Base-by-base conservation (phyloP, 306 rosid species). In the Cotoneaster glaucophyllus region DNA sequence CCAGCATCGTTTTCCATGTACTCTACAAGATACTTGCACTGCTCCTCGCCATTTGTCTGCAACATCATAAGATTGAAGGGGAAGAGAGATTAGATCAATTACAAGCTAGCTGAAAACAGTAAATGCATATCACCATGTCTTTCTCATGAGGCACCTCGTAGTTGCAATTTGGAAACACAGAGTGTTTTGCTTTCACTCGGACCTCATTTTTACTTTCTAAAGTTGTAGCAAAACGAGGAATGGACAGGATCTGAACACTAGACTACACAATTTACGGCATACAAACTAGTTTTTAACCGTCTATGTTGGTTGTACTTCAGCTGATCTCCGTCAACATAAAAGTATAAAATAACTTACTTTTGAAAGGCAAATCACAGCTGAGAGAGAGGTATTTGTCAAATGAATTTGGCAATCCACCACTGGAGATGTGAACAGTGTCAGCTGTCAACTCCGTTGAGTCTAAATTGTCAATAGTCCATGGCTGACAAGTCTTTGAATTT, bases 1-100 rank as follows among this genome's bases (percentile, higher is more conserved):
- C 81, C 80, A 62, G 53, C 82, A 50, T 77, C 57, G 37, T 79
- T 86, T 89, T 81, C 85, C 88, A 95, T 78, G 85, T 87, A 86
- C 67, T 89, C 83, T 25, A 83, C 87, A 28, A 92, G 93, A 79
- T 74, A 75, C 78, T 77, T 83, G 84, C 97, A 89, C 74, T 92
- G 99, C 83, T 76, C 70, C 86, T 95, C 90, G 3, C 97, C 99
- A 74, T 95, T 90, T 50, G 97, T 92, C 99, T 95, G 87, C 78
- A 67, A 77, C 64, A 74, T 45, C n/a, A 81, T 56, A 61, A 21
- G 59, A 77, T 71, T 65, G 66, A 79, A 57, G 7, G 54, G 61
- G 77, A 73, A 67, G 28, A 78, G 80, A 84, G 28, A 19, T 57
- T 69, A 59, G 66, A 70, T 61, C 5, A 21, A 28, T 78, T 56